phyloP scores from a whole-genome alignment of 352 stramenopile genomes.

The Phytopythium delawarense region DNA sequence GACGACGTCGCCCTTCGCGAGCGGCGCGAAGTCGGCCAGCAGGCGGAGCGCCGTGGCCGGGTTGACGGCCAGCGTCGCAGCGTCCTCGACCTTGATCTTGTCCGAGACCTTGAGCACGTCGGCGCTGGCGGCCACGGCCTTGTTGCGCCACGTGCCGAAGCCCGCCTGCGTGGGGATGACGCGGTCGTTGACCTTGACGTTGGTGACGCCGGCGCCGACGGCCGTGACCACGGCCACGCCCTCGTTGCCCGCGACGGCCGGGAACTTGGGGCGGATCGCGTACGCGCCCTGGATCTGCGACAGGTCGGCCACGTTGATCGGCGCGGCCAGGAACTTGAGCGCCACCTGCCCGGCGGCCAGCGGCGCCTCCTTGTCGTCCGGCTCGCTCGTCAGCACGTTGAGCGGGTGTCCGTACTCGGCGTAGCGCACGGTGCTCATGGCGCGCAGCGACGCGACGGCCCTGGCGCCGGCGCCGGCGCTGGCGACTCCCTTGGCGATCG shows the following conservation, averaged over 20 bases:
- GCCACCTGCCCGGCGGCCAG: constrained; percentile 61
- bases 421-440: constrained; percentile 77
- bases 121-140: constrained; percentile 53
- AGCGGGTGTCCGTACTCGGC: constrained; percentile 68
- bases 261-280: constrained; percentile 70
- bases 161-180: constrained; percentile 69
- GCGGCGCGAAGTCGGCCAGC: constrained; percentile 76
- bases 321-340: constrained; percentile 86
- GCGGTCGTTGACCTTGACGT: constrained; percentile 84
- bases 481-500: constrained; percentile 49
- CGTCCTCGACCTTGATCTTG: constrained; percentile 85
- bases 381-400: constrained; percentile 64
- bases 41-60: constrained; percentile 83
- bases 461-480: constrained; percentile 21
- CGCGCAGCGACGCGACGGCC: constrained; percentile 21
- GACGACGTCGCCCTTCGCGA: constrained; percentile 78
- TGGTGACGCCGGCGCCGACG: constrained; percentile 72
- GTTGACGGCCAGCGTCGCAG: constrained; percentile 79
- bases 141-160: constrained; percentile 79
- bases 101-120: constrained; percentile 74
- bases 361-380: constrained; percentile 52
- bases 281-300: constrained; percentile 87
- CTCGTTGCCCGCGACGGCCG: constrained; percentile 82
- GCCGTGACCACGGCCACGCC: constrained; percentile 83
- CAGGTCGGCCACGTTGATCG: constrained; percentile 87